Evolutionary conservation across 371 early-diverging fungal genomes (phyloP).

Genomic region (Lichtheimia hyalospora): DNA sequence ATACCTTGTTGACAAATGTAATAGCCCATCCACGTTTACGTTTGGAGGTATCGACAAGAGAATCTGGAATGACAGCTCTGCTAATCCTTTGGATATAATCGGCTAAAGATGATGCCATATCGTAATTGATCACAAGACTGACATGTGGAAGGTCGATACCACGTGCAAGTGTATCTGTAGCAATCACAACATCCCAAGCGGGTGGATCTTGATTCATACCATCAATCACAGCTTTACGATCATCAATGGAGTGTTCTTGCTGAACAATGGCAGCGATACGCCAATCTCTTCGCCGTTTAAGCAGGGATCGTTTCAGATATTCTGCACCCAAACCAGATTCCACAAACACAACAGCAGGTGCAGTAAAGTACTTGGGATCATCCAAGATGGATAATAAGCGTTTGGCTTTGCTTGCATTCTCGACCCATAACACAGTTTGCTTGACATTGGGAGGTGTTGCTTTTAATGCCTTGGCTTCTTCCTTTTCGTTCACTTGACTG

Average conservation of each 20-base stretch:
- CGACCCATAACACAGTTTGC: slow-evolving; percentile 67
- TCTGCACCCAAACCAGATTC: slow-evolving; percentile 59
- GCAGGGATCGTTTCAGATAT: slow-evolving; percentile 48
- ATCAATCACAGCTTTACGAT: slow-evolving; percentile 35
- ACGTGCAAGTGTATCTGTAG: slow-evolving; percentile 58
- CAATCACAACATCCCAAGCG: slow-evolving; percentile 47
- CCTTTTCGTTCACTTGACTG: slow-evolving; percentile 6
- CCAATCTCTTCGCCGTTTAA: slow-evolving; percentile 31
- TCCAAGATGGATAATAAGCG: slow-evolving; percentile 53
- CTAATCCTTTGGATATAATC: slow-evolving; percentile 65
- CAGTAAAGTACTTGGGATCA: slow-evolving; percentile 55
- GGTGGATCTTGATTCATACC: slow-evolving; percentile 34
- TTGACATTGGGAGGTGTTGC: slow-evolving; percentile 46
- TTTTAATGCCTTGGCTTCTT: slow-evolving; percentile 16
- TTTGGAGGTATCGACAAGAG: slow-evolving; percentile 18
- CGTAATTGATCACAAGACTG: slow-evolving; percentile 58
- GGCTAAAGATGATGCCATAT: slow-evolving; percentile 57
- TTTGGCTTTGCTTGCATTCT: slow-evolving; percentile 61
- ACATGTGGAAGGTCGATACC: slow-evolving; percentile 54
- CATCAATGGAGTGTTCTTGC: slow-evolving; percentile 53
- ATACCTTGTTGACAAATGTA: slow-evolving; percentile 61
- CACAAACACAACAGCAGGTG: slow-evolving; percentile 60
- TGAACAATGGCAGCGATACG: slow-evolving; percentile 49
- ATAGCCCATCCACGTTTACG: slow-evolving; percentile 48
- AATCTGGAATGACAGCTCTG: slow-evolving; percentile 44